A percentile compares a stretch with the other conserved stretches of the same genome.
Conservation (phyloP, 1,139 yeast genomes). For the Pichia sp. region DNA sequence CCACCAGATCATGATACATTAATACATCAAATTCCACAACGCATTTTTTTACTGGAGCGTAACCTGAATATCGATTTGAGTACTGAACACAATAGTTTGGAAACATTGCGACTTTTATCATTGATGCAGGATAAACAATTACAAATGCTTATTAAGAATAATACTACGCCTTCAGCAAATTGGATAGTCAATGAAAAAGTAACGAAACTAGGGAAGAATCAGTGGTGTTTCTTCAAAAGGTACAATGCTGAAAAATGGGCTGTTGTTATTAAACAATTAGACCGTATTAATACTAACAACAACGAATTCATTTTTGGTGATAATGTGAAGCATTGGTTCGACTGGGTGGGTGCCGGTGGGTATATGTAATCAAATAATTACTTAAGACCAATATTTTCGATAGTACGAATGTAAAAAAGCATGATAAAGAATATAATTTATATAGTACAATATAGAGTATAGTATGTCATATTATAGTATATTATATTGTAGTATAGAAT, state of each 20-base stretch:
- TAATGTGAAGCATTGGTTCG: conserved; percentile 6
- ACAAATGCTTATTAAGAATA: conserved; percentile 4
- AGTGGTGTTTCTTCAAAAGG: conserved; percentile 24
- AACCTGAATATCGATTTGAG: background rate
- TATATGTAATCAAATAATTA: conserved; percentile 3
- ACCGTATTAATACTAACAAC: background rate
- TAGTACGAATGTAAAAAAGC: too few species aligned
- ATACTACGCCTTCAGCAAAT: background rate
- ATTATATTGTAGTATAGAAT: too few species aligned
- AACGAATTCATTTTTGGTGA: conserved; percentile 3
- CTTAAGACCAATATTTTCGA: too few species aligned
- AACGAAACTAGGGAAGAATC: conserved; percentile 21
- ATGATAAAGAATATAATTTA: too few species aligned
- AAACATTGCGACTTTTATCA: conserved; percentile 2
- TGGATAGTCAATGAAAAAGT: conserved; percentile 18
- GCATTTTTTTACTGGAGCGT: conserved; percentile 5
- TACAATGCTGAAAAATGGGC: conserved; percentile 13
- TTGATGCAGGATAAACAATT: conserved; percentile 10
- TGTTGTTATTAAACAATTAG: conserved; percentile 19
- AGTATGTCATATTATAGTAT: too few species aligned
- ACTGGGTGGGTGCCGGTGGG: conserved; percentile 8
- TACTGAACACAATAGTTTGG: background rate
- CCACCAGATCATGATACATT: conserved; percentile 12
- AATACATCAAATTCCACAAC: conserved; percentile 7
- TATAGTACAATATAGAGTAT: too few species aligned